These are phyloP conservation scores for Capsicum baccatum DNA, from an alignment of 257 asterid species.

Conservation along the genomic window DNA sequence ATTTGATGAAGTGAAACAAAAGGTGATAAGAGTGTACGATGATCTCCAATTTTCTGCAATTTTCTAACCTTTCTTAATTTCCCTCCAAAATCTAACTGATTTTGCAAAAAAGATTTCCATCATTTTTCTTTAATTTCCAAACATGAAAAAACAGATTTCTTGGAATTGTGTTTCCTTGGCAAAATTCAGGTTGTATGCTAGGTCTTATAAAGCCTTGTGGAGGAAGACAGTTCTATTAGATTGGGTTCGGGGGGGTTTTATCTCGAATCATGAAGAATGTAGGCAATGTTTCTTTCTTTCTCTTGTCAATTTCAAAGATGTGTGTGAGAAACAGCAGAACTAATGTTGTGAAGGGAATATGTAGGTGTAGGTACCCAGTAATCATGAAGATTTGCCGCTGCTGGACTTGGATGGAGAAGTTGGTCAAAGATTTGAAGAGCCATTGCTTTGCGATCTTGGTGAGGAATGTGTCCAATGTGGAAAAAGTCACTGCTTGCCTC, in stretches of 20 bases:
- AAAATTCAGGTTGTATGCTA: neutral
- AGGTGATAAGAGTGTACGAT: neutral
- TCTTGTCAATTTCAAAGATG: neutral
- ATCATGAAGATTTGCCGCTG: conserved; percentile 7
- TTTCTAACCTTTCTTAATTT: neutral
- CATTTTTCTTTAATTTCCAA: neutral
- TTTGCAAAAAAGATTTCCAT: neutral
- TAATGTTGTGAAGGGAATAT: conserved; percentile 20
- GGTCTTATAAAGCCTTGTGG: neutral
- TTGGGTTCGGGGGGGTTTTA: neutral
- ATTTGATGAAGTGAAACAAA: neutral
- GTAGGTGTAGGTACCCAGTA: conserved; percentile 21
- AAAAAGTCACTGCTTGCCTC: neutral
- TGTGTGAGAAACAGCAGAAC: neutral
- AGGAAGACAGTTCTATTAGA: neutral
- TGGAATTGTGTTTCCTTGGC: neutral
- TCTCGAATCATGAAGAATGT: neutral
- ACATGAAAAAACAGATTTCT: neutral
- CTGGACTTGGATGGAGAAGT: conserved; percentile 13
- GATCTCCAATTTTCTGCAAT: neutral
- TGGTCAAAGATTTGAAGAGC: neutral
- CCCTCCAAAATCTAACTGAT: neutral
- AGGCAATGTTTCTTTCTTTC: neutral
- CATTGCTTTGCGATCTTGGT: neutral
- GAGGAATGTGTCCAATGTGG: conserved; percentile 12